Evolutionary conservation across 1,284 basidiomycete genomes (phyloP).

Genomic region (Stygiomarasmius scandens): DNA sequence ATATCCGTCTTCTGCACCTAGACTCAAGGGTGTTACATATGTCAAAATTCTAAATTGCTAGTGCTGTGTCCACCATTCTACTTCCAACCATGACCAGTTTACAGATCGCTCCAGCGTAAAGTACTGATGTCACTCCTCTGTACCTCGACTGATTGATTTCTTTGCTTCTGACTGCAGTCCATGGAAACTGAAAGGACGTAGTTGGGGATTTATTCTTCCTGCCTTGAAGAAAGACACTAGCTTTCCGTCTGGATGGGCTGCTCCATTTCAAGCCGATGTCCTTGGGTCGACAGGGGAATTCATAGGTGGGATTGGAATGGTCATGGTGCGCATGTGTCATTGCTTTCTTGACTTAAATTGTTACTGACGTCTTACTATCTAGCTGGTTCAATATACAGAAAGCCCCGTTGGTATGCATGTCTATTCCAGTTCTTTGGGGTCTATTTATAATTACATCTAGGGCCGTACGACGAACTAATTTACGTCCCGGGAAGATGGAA

Average conservation of each 20-base stretch:
- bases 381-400: conserved; percentile 4
- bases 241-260: conserved; percentile 33
- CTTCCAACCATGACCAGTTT: no score
- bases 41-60: no score
- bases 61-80: no score
- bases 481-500: conserved; percentile 12
- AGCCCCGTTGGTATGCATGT: background rate
- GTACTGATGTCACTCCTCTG: no score
- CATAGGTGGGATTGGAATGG: conserved; percentile 27
- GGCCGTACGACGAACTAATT: conserved; percentile 10
- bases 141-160: no score
- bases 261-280: conserved; percentile 25
- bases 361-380: background rate
- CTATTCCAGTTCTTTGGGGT: background rate
- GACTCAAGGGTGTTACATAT: no score
- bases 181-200: conserved; percentile 29
- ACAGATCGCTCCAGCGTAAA: no score
- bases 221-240: conserved; percentile 19
- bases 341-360: no score
- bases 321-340: conserved; percentile 27
- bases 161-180: conserved; percentile 22
- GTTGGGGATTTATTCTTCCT: conserved; percentile 29
- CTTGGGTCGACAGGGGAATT: conserved; percentile 29
- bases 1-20: no score
- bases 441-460: background rate